These are phyloP conservation scores for Agaricales sp. DNA, from an alignment of 1,284 basidiomycete genomes.

Conservation along the genomic window DNA sequence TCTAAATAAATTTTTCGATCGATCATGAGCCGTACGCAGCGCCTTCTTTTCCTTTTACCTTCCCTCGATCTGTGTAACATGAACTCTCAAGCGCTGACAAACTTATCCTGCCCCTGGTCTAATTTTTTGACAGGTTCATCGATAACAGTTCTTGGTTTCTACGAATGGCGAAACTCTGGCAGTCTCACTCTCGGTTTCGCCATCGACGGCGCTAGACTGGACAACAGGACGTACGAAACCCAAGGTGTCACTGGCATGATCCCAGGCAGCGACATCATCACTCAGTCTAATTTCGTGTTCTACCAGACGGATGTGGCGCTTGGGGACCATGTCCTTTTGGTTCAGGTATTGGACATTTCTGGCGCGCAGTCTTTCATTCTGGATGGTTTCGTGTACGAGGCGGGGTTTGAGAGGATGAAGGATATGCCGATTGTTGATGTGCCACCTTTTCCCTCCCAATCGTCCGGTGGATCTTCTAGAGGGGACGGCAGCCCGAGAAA, in stretches of 20 bases:
- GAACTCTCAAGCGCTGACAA: no score
- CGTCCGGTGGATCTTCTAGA: neutral
- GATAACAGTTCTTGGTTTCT: no score
- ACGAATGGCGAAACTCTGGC: no score
- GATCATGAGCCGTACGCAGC: neutral
- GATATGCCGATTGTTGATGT: neutral
- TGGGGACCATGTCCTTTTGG: neutral
- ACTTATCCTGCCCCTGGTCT: no score
- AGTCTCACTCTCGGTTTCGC: no score
- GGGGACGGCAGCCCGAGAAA: neutral
- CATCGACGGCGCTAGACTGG: no score
- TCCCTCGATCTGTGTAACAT: no score
- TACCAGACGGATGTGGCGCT: neutral
- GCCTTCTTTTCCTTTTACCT: no score
- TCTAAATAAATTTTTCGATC: neutral
- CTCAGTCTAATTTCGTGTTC: neutral
- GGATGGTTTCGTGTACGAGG: neutral
- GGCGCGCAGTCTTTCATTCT: neutral
- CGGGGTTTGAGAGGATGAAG: neutral
- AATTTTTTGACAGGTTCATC: no score
- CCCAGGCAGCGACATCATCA: no score
- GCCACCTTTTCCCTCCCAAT: neutral
- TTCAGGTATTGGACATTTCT: neutral
- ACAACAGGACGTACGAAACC: no score
- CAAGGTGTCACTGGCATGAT: no score